These are phyloP conservation scores for Hypericum androsaemum DNA, from an alignment of 345 rosid species.

Conservation along the genomic window DNA sequence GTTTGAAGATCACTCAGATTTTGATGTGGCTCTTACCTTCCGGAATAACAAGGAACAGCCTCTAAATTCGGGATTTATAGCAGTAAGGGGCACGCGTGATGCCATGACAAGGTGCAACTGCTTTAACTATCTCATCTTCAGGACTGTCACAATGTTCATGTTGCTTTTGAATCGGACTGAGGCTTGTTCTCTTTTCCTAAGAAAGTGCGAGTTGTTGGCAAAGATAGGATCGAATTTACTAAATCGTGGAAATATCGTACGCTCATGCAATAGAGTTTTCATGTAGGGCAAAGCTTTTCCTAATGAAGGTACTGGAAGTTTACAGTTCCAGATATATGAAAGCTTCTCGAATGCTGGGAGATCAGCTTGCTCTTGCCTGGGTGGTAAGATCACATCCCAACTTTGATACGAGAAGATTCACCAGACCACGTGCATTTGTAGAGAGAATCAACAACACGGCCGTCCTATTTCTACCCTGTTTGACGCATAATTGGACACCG, in stretches of 20 bases:
- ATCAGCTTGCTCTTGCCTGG: slow-evolving; percentile 78
- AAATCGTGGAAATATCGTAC: neutral
- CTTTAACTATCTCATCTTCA: neutral
- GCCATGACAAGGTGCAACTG: slow-evolving; percentile 52
- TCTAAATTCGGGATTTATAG: slow-evolving; percentile 86
- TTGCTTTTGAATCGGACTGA: no score
- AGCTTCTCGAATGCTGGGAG: slow-evolving; percentile 94
- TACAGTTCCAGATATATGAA: slow-evolving; percentile 60
- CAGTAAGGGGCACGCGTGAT: slow-evolving; percentile 79
- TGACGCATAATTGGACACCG: slow-evolving; percentile 88
- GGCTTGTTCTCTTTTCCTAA: no score
- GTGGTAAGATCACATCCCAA: slow-evolving; percentile 50
- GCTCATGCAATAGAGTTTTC: neutral
- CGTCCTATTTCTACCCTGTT: slow-evolving; percentile 73
- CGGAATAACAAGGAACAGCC: slow-evolving; percentile 93
- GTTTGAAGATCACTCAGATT: slow-evolving; percentile 46
- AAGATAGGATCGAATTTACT: neutral
- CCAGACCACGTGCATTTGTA: slow-evolving; percentile 47
- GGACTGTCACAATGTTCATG: neutral
- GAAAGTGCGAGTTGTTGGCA: neutral
- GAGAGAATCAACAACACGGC: slow-evolving; percentile 49
- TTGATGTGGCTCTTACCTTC: slow-evolving; percentile 82
- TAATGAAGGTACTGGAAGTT: slow-evolving; percentile 48
- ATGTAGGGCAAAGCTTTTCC: slow-evolving; percentile 70
- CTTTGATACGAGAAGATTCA: slow-evolving; percentile 58